Evolutionary conservation across 768 basidiomycete genomes (phyloP), one percentile per base, ranked within the genome.

Genomic region (Piloderma croceum): DNA sequence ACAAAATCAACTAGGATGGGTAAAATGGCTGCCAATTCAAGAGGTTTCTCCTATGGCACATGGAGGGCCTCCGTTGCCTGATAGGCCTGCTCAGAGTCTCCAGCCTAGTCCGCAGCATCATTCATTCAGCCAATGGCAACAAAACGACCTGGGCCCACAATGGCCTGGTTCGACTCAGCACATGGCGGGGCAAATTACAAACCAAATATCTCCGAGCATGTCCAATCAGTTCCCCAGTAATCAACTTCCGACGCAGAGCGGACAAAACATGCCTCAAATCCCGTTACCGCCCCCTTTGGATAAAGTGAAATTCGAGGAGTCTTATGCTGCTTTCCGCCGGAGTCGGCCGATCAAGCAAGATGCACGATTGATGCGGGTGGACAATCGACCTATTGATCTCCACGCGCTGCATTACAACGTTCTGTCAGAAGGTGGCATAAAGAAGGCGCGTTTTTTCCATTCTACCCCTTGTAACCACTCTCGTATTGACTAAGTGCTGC

Each of bases 301-400:
- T 13, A 78, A 74, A 42, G 32, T 36, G 6, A 65, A 65, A 17
- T 85, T 87, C 47, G 73, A 80, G 1, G 49, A 45, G 3, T 65
- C 71, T 12, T 81, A 74, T 51, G 67, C 67, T 36, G 65, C 56
- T 15, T 82, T 68, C 47, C 73, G 72, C 46, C 40, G 51, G 32
- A 71, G 61, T 36, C 67, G 70, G 40, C 55, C 57, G 6, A 49
- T 73, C 34, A 61, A 63, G 18, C 55, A 66, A 12, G 70, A 75
- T 41, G 44, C 54, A 31, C 65, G 65, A 3, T 42, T 73, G 27
- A 43, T 77, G 50, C 63, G 59, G 24, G 62, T 77, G 27, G 82
- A 83, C 7, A 68, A 67, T 39, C 70, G 75, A 24, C 56, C 46
- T 31, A 72, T 87, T n/a, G 78, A 85, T 52, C 56, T 86, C 21